Evolutionary conservation across 2,329 filamentous ascomycete genomes (phyloP), one percentile per base, ranked within the genome.

Genomic region (Pseudogymnoascus sp.): DNA sequence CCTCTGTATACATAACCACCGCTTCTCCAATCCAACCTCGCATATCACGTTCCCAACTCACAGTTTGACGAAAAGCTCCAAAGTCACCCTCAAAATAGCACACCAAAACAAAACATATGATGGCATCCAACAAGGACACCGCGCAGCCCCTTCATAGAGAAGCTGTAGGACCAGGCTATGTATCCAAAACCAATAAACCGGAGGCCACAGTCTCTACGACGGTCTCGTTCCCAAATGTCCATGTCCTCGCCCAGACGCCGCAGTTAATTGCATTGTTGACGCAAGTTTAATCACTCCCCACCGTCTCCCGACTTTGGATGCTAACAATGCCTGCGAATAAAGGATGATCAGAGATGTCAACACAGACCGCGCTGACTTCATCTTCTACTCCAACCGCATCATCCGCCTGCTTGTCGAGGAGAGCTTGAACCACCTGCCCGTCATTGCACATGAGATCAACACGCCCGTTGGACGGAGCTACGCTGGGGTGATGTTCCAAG

Each of bases 351-450:
- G 94, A 68, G 91, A 96, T 75, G 90, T 89, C 74, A 83, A 88
- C 67, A 99, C 94, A 5, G 85, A 88, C 61, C 89, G 94, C 62
- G 94, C 91, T 64, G 94, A 99, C 75, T 99, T 99, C 74, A 97
- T 99, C 72, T 99, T 99, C 78, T 96, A 97, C 78, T 96, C 92
- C 43, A 99, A 99, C 77, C 86, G 94, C 63, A 97, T 99, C 73
- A 97, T 97, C 73, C 90, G 94, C 33, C 82, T 99, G 41, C 82
- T 99, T 6, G 94, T 99, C 39, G 94, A 99, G 75, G 94, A 99
- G 76, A 94, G 94, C 3, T 81, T 99, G 60, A 99, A 99, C 75
- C 94, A 99, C 74, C 83, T 99, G 41, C 94, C 94, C 1, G 91
- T 96, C 15, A 86, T 96, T 59, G 88, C 91, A 71, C 90, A 95